Evolutionary conservation across 805 yeast species (phyloP).

Genomic region (Saturnispora bothae): DNA sequence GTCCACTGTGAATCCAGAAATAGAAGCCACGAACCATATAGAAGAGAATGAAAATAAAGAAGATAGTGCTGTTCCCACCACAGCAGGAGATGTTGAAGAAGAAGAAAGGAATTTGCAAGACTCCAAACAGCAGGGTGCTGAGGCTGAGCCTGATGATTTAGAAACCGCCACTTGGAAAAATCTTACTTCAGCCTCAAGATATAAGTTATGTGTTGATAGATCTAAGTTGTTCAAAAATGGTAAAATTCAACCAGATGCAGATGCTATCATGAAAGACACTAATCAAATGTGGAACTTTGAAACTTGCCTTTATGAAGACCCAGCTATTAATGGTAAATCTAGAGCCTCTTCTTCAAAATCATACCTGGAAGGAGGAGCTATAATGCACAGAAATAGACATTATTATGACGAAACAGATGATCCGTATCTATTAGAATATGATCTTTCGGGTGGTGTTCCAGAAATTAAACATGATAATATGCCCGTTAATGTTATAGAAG

Average conservation of each 20-base stretch:
- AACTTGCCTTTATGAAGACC: constrained; percentile 32
- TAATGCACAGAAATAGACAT: constrained; percentile 26
- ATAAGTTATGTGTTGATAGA: constrained; percentile 62
- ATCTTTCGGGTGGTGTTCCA: constrained; percentile 73
- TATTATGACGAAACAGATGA: constrained; percentile 45
- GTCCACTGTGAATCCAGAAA: background rate
- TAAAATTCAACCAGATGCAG: constrained; percentile 53
- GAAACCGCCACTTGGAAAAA: constrained; percentile 78
- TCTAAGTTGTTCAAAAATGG: constrained; percentile 52
- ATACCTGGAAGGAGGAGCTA: constrained; percentile 14
- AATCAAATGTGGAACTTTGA: constrained; percentile 55
- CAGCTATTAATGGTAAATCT: background rate
- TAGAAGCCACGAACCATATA: background rate
- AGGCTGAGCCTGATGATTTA: constrained; percentile 36
- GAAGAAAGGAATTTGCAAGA: constrained; percentile 11
- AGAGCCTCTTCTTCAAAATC: background rate
- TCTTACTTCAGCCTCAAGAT: constrained; percentile 69
- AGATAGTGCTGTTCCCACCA: background rate
- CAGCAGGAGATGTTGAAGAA: constrained; percentile 18
- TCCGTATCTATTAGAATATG: constrained; percentile 72
- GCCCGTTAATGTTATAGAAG: constrained; percentile 35
- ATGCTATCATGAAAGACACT: constrained; percentile 58
- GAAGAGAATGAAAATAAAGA: background rate
- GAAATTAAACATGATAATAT: constrained; percentile 44
- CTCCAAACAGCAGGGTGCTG: constrained; percentile 11